Evolutionary conservation across 495 filamentous ascomycete genomes (phyloP), one percentile per base, ranked within the genome.

Genomic region (Chaetomium cochliodes): DNA sequence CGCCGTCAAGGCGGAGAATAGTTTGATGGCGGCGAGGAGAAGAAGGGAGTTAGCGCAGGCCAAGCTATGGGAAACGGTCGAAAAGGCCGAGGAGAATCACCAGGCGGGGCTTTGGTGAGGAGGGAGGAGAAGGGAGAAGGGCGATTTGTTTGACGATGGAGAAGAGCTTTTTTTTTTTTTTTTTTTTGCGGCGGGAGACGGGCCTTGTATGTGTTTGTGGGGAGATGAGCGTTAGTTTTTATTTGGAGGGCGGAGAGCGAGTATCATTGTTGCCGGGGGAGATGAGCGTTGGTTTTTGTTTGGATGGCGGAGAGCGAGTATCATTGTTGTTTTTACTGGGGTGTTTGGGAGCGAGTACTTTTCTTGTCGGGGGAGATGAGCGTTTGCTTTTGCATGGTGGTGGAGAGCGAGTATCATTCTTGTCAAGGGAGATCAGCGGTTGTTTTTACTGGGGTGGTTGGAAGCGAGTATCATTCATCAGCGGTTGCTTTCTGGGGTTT

Each of bases 1-100:
- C 53, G 65, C 11, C 6, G 77, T 85, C 41, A 60, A 6, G 28
- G 74, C 79, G 4, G 79, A 76, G 12, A 65, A 65, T 22, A 74
- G 82, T 39, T 73, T 68, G 15, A 78, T 77, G 63, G 51, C 53
- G 15, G 25, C 66, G 12, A 72, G 71, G 18, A 65, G 60, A 22
- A 66, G 74, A 41, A 77, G 80, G 62, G 74, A 79, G 63, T 78
- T 81, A 65, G 72, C 77, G 2, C 75, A 75, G 50, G 76, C 74
- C 8, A 68, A 73, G 55, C 77, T 80, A 63, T 81, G 78, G 79
- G 79, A 80, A 37, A 70, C 69, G 5, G 62, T 81, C 60, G 79
- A 80, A 37, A 70, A 67, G 5, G 62, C 80, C 60, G 73, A 77
- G 67, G 78, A 76, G 8, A 47, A 5, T 22, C 16, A 9, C 15